Evolutionary conservation across 2,329 filamentous ascomycete genomes (phyloP), one percentile per base, ranked within the genome.

Genomic region (Aspergillus luchuensis): DNA sequence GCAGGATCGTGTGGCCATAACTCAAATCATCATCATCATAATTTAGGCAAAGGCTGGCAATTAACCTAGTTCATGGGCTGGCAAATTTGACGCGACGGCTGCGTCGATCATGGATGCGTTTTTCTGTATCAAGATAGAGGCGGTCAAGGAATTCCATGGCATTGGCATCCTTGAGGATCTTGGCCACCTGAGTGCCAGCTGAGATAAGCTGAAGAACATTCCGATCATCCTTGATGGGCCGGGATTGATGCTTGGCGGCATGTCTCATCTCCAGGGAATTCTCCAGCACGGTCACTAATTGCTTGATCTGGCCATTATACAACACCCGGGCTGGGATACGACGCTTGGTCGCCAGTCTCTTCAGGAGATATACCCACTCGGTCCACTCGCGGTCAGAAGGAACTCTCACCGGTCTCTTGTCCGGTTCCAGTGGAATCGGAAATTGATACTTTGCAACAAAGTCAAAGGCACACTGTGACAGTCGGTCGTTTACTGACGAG

Each of bases 391-490:
- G 85, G 77, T 93, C 91, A 70, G 88, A 87, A 33, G 91, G 87
- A 49, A 87, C 81, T 73, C 90, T 87, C 56, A 93, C 84, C 59
- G 89, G 89, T 67, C 91, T 85, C 85, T 92, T 92, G 74, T 94
- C 90, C 75, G 90, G 86, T 59, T 91, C 91, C 69, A 95, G 78
- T 10, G 91, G 91, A 67, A 96, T 92, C 11, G 91, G 91, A 73
- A 96, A 96, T 77, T 94, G 91, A 75, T 95, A 95, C 77, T 92
- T 92, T 69, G 91, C 91, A 70, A 96, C 89, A 77, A 96, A 96
- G 78, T 96, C 91, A 82, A 90, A 96, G 33, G 91, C 91, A 75
- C 91, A 95, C 75, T 90, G 89, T 23, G 91, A 92, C 49, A 96
- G 82, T 63, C 91, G 86, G 77, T 94, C 91, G 79, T 95, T 95